Evolutionary conservation across 495 filamentous ascomycete genomes (phyloP).

Genomic region (Neurospora intermedia): DNA sequence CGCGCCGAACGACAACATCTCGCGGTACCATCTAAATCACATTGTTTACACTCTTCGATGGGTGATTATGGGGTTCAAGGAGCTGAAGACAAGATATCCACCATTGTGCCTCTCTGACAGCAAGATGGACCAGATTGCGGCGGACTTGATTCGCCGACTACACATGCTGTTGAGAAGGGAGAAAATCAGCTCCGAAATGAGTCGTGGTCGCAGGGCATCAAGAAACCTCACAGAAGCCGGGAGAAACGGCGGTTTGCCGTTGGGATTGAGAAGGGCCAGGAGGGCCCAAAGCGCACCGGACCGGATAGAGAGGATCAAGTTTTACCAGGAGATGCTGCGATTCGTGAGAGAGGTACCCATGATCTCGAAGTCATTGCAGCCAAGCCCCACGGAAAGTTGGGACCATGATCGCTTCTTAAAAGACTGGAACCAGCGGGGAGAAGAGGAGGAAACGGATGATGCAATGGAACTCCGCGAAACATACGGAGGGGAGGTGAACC

Average conservation of each 20-base stretch:
- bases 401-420: background rate
- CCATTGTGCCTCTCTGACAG: background rate
- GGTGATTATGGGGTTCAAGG: background rate
- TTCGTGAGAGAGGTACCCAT: background rate
- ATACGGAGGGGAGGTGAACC: background rate
- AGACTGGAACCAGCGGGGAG: background rate
- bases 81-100: background rate
- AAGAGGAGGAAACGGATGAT: background rate
- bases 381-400: background rate
- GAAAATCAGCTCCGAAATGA: background rate
- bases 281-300: background rate
- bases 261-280: background rate
- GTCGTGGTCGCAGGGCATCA: background rate
- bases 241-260: background rate
- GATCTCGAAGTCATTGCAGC: background rate
- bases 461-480: background rate
- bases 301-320: background rate
- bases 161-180: background rate
- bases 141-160: background rate
- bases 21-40: background rate
- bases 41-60: background rate
- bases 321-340: background rate
- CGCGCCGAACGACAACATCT: background rate
- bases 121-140: background rate
- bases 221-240: background rate